Percentiles rank a stretch among this genome's conserved stretches.
Evolutionary conservation across 306 rosid genomes (phyloP).

Genomic region (Benincasa hispida): DNA sequence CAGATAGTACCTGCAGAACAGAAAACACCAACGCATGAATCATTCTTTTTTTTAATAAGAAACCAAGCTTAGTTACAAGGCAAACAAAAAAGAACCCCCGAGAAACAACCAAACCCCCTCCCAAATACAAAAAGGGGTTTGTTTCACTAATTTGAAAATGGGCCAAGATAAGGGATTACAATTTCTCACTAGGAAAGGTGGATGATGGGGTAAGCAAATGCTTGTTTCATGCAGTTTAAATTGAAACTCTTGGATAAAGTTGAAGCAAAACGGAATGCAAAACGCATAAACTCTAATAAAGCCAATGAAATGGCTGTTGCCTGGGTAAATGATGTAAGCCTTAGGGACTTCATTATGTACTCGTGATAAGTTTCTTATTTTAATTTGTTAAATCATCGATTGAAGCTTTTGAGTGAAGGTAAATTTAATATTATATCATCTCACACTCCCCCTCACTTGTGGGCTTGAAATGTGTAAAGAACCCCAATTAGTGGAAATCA

Average conservation of each 20-base stretch:
- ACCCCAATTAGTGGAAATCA: too few species aligned
- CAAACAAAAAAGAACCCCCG: too few species aligned
- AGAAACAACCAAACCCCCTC: too few species aligned
- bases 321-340: not conserved
- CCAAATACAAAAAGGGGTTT: too few species aligned
- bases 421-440: too few species aligned
- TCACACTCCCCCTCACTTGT: too few species aligned
- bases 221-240: not conserved
- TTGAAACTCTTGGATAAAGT: not conserved
- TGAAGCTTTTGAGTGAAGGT: too few species aligned
- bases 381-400: not conserved
- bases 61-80: too few species aligned
- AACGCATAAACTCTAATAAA: not conserved
- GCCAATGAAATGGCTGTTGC: not conserved
- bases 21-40: constrained; percentile 15
- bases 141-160: not conserved
- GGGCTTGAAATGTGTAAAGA: too few species aligned
- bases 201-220: not conserved
- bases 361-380: not conserved
- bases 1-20: constrained; percentile 60
- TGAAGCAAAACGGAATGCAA: not conserved
- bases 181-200: not conserved
- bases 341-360: not conserved
- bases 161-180: not conserved
- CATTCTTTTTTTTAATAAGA: too few species aligned